A percentile compares a stretch with the other conserved stretches of the same genome.
phyloP scores from a whole-genome alignment of 2,329 filamentous ascomycete species.

The Diplocarpon rosae region DNA sequence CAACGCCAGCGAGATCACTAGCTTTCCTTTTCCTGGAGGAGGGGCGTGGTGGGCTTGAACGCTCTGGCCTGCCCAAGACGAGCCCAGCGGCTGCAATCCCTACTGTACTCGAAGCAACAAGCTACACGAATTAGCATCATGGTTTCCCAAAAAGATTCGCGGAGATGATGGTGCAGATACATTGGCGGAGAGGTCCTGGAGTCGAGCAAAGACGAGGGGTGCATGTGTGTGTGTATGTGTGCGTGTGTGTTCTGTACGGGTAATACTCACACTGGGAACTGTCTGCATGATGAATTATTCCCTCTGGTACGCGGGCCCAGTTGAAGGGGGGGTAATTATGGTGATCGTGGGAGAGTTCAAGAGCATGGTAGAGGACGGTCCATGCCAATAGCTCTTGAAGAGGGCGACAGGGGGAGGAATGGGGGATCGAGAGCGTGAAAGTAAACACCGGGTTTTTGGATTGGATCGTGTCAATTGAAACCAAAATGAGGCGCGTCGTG shows the following conservation, averaged over 20 bases:
- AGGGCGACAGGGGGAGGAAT: slow-evolving; percentile 3
- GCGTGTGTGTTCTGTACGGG: no score
- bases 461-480: neutral
- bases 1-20: slow-evolving; percentile 16
- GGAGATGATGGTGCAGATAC: no score
- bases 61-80: slow-evolving; percentile 25
- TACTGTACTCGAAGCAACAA: slow-evolving; percentile 29
- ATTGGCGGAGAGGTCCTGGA: no score
- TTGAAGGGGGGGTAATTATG: slow-evolving; percentile 17
- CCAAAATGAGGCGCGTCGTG: neutral
- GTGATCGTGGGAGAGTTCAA: slow-evolving; percentile 19
- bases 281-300: slow-evolving; percentile 24
- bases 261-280: slow-evolving; percentile 24
- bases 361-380: slow-evolving; percentile 20
- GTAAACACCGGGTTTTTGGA: slow-evolving; percentile 13
- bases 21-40: slow-evolving; percentile 25
- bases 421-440: slow-evolving; percentile 4
- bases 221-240: no score
- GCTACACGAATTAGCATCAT: slow-evolving; percentile 20
- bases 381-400: slow-evolving; percentile 18
- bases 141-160: neutral
- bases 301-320: slow-evolving; percentile 14
- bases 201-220: no score
- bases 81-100: slow-evolving; percentile 27
- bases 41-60: slow-evolving; percentile 17